Base-by-base conservation (phyloP, 2,329 filamentous ascomycete species). In the Balansia obtecta region DNA sequence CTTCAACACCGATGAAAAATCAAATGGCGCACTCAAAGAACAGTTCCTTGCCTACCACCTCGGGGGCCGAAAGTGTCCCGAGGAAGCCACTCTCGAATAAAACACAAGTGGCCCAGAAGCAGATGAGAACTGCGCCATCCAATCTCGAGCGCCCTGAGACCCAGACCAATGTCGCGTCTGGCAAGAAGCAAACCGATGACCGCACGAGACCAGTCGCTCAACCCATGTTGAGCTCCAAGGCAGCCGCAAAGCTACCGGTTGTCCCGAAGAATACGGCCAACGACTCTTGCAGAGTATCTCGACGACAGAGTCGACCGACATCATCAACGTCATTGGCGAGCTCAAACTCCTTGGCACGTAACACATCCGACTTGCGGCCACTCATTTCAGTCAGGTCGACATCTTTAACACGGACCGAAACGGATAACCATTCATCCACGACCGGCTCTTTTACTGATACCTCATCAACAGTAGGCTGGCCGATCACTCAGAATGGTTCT, bases 181-280 rank as follows among this genome's bases (percentile, higher is more conserved):
- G 40, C 4, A 32, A 18, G 22, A 42, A n/a, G 16, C 15, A 12
- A 20, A 10, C 27, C 32, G 44, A 33, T 13, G 18, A 22, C 9
- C 12, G 18, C 30, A 45, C 20, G 37, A 37, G 22, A 16, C 12
- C 41, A 12, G 16, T 33, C 5, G 9, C 16, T 40, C 39, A 44
- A 15, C 11, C 49, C 3, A 16, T 27, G 40, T 57, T 65, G 50
- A 75, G 71, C 54, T 64, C 68, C 15, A 77, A 76, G 56, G 69
- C 72, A 20, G 66, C 69, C 11, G 75, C 74, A 3, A 79, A 79
- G 54, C 70, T 67, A 45, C 71, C 72, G 10, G 65, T 56, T 5
- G 56, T 56, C 11, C 52, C 56, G 8, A 48, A 52, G 46, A 58
- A 52, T 38, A 40, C 51, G 4, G 51, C 49, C n/a, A 50, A 54